Base-by-base conservation (phyloP, 805 yeast genomes). In the Cyberlindnera galapagoensis region DNA sequence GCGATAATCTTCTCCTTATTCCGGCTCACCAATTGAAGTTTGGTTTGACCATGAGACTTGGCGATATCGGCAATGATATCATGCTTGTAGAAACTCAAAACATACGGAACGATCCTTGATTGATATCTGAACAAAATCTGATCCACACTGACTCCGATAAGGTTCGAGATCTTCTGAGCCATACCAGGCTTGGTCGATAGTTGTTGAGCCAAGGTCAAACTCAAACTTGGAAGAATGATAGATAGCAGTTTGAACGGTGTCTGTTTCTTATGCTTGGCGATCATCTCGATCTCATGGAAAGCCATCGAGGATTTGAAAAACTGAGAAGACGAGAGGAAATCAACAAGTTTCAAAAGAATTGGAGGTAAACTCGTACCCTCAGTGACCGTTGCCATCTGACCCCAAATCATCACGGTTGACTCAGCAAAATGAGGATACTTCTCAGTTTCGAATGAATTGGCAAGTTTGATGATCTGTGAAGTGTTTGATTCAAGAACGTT, bases 211-310 rank as follows among this genome's bases (percentile, higher is more conserved):
- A 85, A 65, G 16, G 69, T 69, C 26, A 75, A 70, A 23, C 88
- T 71, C 7, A 87, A 63, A 21, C 78, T 70, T 3, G 90, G 87
- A 46, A 92, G 67, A 39, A 74, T 83, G 1, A 95, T 95, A 7
- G 83, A 74, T 14, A 86, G 60, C 10, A 90, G 57, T 51, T 81
- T 84, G 73, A 90, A 87, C 0, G 94, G 79, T 0, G 95, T 74
- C 21, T 71, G 59, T 1, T 63, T 56, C 43, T 73, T 71, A 2
- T 73, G 62, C 12, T 59, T 46, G 0, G 96, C 80, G 9, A 82
- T 66, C 21, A 67, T 58, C 15, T 72, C 59, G 4, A 90, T 58
- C 35, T 75, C 73, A 47, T 77, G 79, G 41, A 76, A 75, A 0
- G 86, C 86, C 44, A 82, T 61, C 44, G 84, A 74, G 1, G 77